Base-by-base conservation (phyloP, 495 filamentous ascomycete species). In the Baudoinia panamericana region DNA sequence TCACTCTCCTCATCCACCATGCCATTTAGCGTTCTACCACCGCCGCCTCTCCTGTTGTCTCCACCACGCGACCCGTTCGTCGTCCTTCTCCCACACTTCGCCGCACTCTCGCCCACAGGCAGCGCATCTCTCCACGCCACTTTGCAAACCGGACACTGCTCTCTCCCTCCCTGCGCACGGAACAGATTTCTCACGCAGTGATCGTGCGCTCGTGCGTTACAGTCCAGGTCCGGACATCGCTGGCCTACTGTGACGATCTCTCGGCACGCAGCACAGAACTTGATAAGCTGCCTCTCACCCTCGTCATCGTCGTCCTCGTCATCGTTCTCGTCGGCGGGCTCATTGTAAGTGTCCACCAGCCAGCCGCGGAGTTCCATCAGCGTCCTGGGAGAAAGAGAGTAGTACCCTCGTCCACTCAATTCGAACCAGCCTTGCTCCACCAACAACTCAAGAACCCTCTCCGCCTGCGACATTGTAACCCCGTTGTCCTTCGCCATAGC, bases 201-300 rank as follows among this genome's bases (percentile, higher is more conserved):
- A 37, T 86, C 73, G 56, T 96, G 88, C 15, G 94, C 57, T 15
- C 88, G 66, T 3, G 77, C 67, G 11, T 46, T 53, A 53, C 88
- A 96, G 15, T 73, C 66, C 13, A 66, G 61, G 26, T 82, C 70
- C 4, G 65, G 58, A 58, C 88, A 96, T 16, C 88, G 73, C 69
- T 88, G 78, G 4, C 88, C 88, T 45, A 82, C 63, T 6, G 86
- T 96, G 41, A 95, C 72, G 41, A 96, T 81, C 58, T 95, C 86
- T 60, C 74, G 82, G 58, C 90, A 97, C 2, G 81, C 84, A 56
- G 77, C 70, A 61, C 90, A 97, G 43, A 76, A 73, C 71, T 90
- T 93, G 56, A 97, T 80, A 45, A 70, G 71, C 49, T 80, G 46
- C 10, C 53, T 46, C 13, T 46, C 50, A 30, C 54, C 62, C 1